A percentile compares a stretch with the other conserved stretches of the same genome.
These are phyloP conservation scores for Torulaspora franciscae DNA, from an alignment of 805 yeast species.

Conservation along the genomic window DNA sequence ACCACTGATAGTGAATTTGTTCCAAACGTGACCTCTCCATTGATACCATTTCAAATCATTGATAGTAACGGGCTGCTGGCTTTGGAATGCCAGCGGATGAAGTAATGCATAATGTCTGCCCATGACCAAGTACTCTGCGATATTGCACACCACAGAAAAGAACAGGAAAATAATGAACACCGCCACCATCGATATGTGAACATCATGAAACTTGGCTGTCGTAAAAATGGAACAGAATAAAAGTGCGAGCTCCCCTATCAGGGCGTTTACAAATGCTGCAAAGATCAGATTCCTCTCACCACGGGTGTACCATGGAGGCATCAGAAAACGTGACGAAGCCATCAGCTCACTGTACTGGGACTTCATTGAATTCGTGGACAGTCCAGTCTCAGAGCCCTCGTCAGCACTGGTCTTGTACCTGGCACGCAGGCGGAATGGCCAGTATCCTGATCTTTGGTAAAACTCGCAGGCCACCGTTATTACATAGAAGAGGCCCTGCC, in stretches of 20 bases:
- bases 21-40: constrained; percentile 36
- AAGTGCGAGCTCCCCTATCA: constrained; percentile 66
- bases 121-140: constrained; percentile 44
- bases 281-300: constrained; percentile 40
- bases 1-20: constrained; percentile 46
- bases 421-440: constrained; percentile 30
- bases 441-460: constrained; percentile 50
- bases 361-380: constrained; percentile 12
- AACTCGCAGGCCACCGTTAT: constrained; percentile 60
- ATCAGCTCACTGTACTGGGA: constrained; percentile 21
- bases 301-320: constrained; percentile 40
- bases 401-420: constrained; percentile 40
- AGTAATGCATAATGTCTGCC: constrained; percentile 42
- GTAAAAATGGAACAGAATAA: constrained; percentile 70
- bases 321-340: constrained; percentile 20
- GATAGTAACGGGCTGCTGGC: constrained; percentile 16
- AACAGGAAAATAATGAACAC: constrained; percentile 68
- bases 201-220: constrained; percentile 51
- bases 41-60: constrained; percentile 31
- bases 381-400: constrained; percentile 25
- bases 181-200: constrained; percentile 62
- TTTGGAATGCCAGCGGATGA: constrained; percentile 32
- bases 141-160: constrained; percentile 43
- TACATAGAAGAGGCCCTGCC: constrained; percentile 71
- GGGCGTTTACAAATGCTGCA: constrained; percentile 42